A percentile compares a stretch with the other conserved stretches of the same genome.
Conservation (phyloP, 2,329 filamentous ascomycete genomes). For the Pyrenophora seminiperda region DNA sequence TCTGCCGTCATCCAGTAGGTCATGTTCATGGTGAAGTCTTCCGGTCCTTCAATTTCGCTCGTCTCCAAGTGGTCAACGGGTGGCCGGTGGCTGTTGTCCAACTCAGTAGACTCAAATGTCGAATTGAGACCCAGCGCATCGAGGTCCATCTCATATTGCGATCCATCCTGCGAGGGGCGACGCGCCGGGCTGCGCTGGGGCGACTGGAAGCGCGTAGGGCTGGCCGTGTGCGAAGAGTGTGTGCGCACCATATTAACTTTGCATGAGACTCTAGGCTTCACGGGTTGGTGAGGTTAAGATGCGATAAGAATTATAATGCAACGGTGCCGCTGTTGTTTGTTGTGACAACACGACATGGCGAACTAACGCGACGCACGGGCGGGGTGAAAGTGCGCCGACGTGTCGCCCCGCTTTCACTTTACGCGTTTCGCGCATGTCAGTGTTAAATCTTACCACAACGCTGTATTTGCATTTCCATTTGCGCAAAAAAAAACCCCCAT, state of each 20-base stretch:
- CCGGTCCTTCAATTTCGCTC: constrained; percentile 50
- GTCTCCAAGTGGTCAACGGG: constrained; percentile 46
- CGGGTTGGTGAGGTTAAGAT: constrained; percentile 4
- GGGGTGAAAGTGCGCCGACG: constrained; percentile 2
- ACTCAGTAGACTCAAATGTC: constrained; percentile 41
- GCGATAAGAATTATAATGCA: constrained; percentile 27
- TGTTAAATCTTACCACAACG: no score
- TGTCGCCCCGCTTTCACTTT: no score
- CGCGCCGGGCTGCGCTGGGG: constrained; percentile 37
- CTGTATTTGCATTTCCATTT: no score
- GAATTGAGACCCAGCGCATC: constrained; percentile 46
- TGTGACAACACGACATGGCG: constrained; percentile 22
- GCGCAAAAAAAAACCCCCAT: no score
- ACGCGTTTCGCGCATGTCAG: no score
- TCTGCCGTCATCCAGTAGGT: constrained; percentile 51
- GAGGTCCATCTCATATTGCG: constrained; percentile 48
- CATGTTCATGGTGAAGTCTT: constrained; percentile 52
- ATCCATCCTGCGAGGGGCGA: constrained; percentile 39
- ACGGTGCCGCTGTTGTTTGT: constrained; percentile 29
- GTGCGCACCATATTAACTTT: constrained; percentile 36
- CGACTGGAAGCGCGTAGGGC: constrained; percentile 39
- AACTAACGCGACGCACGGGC: constrained; percentile 16
- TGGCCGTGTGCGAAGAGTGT: constrained; percentile 44
- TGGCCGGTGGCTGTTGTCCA: constrained; percentile 35
- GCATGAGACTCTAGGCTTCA: not conserved